Base-by-base conservation (phyloP, 208 protist genomes). In the Leishmania lainsoni region DNA sequence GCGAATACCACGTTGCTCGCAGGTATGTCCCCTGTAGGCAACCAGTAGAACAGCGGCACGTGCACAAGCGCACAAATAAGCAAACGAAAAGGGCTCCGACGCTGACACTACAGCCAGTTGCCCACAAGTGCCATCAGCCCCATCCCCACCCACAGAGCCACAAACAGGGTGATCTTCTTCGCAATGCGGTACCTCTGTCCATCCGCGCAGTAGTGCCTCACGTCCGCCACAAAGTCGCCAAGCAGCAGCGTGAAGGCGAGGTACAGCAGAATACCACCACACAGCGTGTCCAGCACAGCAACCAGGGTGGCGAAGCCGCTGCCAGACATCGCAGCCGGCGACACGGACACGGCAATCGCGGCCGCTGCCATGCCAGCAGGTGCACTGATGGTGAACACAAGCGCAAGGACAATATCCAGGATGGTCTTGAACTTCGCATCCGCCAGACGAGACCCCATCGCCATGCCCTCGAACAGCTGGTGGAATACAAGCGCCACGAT, bases 391-490 rank as follows among this genome's bases (percentile, higher is more conserved):
- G 85, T 61, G 72, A 93, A 95, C 22, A 92, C 65, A 29, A 89
- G 51, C 14, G 86, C 85, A 16, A 92, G 69, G 1, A 81, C 26
- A n/a, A 77, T 49, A 73, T 95, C 89, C 63, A 91, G 75, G 29
- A 66, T 78, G 17, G 58, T 65, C 48, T 49, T 32, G 58, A 95
- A 92, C 32, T 77, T 84, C 26, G 58, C 87, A 29, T 95, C 92
- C 75, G 86, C 90, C 48, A 95, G 79, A 52, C 89, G 83, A 16
- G 92, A 86, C 32, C 92, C 90, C 58, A 95, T 83, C 17, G 90
- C 89, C 76, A 94, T 87, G 32, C 92, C 92, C 80, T 94, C 92
- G 68, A 95, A 95, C 45, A 93, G 75, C 79, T 95, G 92, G 68
- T 95, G 92, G 72, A 95, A 92, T 73, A 87, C 81, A 17, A 93